These are phyloP conservation scores for Candida broadrunensis DNA, from an alignment of 805 yeast species.

Conservation along the genomic window DNA sequence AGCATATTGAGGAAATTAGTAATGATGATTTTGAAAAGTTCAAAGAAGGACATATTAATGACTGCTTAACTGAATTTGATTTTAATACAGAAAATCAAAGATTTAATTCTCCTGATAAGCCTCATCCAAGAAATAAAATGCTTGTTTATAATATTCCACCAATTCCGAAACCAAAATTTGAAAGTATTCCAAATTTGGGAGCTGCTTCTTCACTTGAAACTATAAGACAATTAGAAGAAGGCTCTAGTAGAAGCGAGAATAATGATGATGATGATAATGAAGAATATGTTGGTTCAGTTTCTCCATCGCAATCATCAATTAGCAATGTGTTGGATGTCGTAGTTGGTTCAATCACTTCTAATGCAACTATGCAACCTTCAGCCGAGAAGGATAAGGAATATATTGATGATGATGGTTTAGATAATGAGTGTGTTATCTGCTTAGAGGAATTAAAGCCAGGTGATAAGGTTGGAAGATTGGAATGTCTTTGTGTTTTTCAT, in stretches of 20 bases:
- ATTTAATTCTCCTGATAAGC: slow-evolving; percentile 20
- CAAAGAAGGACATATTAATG: slow-evolving; percentile 65
- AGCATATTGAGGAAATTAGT: slow-evolving; percentile 8
- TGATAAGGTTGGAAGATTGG: slow-evolving; percentile 86
- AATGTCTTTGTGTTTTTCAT: slow-evolving; percentile 93
- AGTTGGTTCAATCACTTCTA: slow-evolving; percentile 20
- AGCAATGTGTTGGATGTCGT: neutral
- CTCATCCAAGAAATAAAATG: slow-evolving; percentile 68
- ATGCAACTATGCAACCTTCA: slow-evolving; percentile 13
- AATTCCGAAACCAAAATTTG: slow-evolving; percentile 38
- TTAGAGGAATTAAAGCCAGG: slow-evolving; percentile 85
- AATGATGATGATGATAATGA: too few relatives aligned
- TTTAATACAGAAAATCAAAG: slow-evolving; percentile 60
- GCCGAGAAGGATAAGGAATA: slow-evolving; percentile 9
- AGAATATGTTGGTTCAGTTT: too few relatives aligned
- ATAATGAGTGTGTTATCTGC: slow-evolving; percentile 89
- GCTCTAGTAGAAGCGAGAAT: neutral
- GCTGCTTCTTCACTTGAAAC: slow-evolving; percentile 18
- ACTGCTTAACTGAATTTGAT: slow-evolving; percentile 68
- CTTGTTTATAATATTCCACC: slow-evolving; percentile 66
- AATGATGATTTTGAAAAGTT: slow-evolving; percentile 31
- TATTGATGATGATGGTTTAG: slow-evolving; percentile 26
- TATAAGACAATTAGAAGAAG: slow-evolving; percentile 4
- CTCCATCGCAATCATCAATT: neutral
- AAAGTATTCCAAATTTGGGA: slow-evolving; percentile 18